Evolutionary conservation across 345 rosid genomes (phyloP).

Genomic region (Lumnitzera racemosa): DNA sequence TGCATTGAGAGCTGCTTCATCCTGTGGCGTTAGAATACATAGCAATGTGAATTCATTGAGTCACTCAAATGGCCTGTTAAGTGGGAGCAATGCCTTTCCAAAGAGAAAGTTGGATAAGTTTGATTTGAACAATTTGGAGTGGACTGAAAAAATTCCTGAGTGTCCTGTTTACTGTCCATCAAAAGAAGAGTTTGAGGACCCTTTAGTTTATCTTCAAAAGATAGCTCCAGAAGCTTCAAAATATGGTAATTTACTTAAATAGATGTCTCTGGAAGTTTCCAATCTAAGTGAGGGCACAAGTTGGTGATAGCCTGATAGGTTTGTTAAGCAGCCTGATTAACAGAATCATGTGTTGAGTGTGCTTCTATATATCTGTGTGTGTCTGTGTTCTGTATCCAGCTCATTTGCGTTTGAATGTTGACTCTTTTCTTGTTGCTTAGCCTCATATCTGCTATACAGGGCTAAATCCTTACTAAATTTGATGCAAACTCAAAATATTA

Average conservation of each 20-base stretch:
- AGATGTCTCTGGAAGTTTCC: no score
- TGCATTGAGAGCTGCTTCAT: constrained; percentile 64
- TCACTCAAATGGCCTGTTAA: constrained; percentile 24
- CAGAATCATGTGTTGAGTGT: no score
- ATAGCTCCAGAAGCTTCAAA: constrained; percentile 92
- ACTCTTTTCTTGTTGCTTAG: no score
- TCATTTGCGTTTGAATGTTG: no score
- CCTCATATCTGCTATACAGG: no score
- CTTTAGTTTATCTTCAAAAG: constrained; percentile 81
- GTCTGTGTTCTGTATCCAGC: no score
- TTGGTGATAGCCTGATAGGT: no score
- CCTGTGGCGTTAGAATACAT: constrained; percentile 72
- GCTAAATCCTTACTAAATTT: no score
- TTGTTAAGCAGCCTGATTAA: no score
- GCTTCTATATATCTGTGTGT: no score
- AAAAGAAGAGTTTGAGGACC: constrained; percentile 95
- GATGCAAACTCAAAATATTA: no score
- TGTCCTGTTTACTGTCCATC: constrained; percentile 96
- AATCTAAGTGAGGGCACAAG: no score
- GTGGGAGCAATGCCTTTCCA: constrained; percentile 37
- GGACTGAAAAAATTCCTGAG: constrained; percentile 84
- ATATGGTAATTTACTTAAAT: constrained; percentile 48
- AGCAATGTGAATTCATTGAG: constrained; percentile 31
- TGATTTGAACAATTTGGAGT: constrained; percentile 64
- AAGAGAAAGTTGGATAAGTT: constrained; percentile 71